Evolutionary conservation across 768 basidiomycete genomes (phyloP), one percentile per base, ranked within the genome.

Genomic region (Fomitopsis pulvina): DNA sequence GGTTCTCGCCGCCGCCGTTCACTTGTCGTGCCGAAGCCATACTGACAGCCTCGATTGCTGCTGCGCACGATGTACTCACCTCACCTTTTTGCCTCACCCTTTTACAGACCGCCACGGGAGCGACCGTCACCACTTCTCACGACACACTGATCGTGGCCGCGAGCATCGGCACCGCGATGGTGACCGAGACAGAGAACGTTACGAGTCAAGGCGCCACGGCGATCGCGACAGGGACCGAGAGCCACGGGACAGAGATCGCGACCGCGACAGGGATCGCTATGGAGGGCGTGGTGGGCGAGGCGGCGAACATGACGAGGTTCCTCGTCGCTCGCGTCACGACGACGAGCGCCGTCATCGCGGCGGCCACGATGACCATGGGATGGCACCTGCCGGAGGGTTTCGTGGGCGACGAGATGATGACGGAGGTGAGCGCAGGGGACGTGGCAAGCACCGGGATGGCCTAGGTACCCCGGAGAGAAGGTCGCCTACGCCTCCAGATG

Each of bases 401-500:
- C 47, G 57, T 16, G 52, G 62, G 11, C 60, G 59, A 14, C 62
- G 72, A 11, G 66, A 66, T 20, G 68, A 64, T 0, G 70, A 63
- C 11, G 63, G 69, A 11, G 70, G 75, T 25, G 73, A 76, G 21
- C 59, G 78, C 32, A 67, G 77, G 25, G 75, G 78, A 38, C 69
- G 77, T 43, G 76, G 77, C 41, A 76, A 75, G 39, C 76, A 74
- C 25, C 72, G 77, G 50, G 74, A 76, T 30, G 73, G 75, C 9
- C 65, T 69, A 22, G 86, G 82, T 20, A 83, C 87, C 12, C 87
- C 84, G 1, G 89, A 90, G 54, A 73, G 87, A 57, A 71, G 93
- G 58, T 90, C 87, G 0, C 94, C 95, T 9, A 98, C 95, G 9
- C 96, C 96, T 0, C 84, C 90, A 61, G 88, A 86, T 42, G 79